Percentiles rank a stretch among this genome's conserved stretches.
These are phyloP conservation scores for Apiotrichum laibachii DNA, from an alignment of 1,284 basidiomycete genomes.

Conservation along the genomic window DNA sequence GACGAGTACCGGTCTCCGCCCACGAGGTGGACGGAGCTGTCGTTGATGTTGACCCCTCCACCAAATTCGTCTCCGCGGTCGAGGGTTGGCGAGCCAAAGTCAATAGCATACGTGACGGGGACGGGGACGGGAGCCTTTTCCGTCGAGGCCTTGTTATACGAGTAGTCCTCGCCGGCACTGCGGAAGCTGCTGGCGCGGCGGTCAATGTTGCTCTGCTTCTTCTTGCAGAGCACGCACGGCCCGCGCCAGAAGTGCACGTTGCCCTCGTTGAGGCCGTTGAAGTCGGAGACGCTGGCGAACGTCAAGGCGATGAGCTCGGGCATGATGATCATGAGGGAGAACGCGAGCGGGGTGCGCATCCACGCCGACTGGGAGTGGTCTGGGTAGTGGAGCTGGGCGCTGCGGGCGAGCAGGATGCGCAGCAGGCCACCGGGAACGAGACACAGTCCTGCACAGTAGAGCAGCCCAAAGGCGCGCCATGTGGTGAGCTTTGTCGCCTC, in stretches of 20 bases:
- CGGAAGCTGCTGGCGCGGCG: no score
- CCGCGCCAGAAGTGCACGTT: not conserved
- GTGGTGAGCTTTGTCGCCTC: not conserved
- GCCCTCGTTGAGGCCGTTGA: not conserved
- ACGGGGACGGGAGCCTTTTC: no score
- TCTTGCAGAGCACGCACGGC: no score
- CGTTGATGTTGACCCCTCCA: no score
- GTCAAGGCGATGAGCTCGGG: not conserved
- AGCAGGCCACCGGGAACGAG: not conserved
- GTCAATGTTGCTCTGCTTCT: no score
- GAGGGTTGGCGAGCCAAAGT: no score
- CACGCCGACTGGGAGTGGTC: not conserved
- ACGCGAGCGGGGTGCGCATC: not conserved
- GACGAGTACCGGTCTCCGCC: no score
- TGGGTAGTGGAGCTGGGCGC: not conserved
- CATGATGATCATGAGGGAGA: not conserved
- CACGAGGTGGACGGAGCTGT: no score
- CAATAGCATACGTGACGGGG: no score
- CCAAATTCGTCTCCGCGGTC: no score
- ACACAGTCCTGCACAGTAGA: not conserved
- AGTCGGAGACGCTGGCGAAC: not conserved
- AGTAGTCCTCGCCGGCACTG: not conserved
- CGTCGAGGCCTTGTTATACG: no score
- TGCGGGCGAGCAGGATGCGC: not conserved
- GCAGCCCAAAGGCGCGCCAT: not conserved